Evolutionary conservation across 495 filamentous ascomycete species (phyloP), one percentile per base, ranked within the genome.

Genomic region (Thermochaetoides thermophila): DNA sequence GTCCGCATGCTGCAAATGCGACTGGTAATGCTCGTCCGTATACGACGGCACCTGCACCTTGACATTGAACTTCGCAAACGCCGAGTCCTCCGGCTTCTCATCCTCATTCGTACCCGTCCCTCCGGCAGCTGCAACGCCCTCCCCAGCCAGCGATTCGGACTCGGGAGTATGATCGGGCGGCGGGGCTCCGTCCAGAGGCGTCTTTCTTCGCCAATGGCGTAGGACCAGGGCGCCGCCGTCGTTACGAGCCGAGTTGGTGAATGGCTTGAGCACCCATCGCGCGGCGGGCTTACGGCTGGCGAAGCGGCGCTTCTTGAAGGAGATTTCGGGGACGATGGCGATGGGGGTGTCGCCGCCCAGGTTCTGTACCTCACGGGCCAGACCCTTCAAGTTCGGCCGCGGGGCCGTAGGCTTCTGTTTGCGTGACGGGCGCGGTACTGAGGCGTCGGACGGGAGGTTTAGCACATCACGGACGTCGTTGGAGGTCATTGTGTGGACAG

Each of bases 401-500:
- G 76, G 74, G 34, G 71, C 72, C 5, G 65, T 62, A 0, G 71
- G 69, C 50, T 84, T 86, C 51, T 78, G 74, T 48, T 87, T 87
- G 60, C 91, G 91, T 29, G 69, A 56, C 8, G 79, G 74, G 11
- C 70, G 66, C 16, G 57, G 50, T 35, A 68, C 64, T 25, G 70
- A 60, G 1, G 46, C 39, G 41, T 70, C 73, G 46, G 78, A 60
- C 32, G 81, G 76, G 49, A 91, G 63, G 55, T 83, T 79, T 56
- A 93, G 76, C 55, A 93, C 81, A 58, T 93, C 84, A 57, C 81
- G 83, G 37, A 89, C 74, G 69, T 93, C 84, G 57, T 64, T 57
- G 28, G 81, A 83, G 47, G 78, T 70, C 77, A 83, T 86, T 45
- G 36, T 61, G 53, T n/a, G n/a, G n/a, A n/a, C n/a, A n/a, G n/a